Percentiles rank a stretch among this genome's conserved stretches.
These are phyloP conservation scores for Harrya chromipes DNA, from an alignment of 768 basidiomycete species.

Conservation along the genomic window DNA sequence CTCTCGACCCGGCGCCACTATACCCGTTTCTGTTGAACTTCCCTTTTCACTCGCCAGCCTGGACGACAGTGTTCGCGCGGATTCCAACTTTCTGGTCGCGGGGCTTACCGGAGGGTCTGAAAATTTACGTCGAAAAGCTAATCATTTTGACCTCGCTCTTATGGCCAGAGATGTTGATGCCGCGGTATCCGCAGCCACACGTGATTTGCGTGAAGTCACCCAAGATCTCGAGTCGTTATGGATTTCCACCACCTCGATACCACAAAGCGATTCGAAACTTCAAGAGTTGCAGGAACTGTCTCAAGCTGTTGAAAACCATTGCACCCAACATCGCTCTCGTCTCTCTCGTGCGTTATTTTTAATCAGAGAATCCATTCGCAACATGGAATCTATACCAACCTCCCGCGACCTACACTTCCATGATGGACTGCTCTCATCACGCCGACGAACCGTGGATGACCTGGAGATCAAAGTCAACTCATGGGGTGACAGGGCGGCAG, in stretches of 20 bases:
- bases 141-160: constrained; percentile 49
- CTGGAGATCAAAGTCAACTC: constrained; percentile 44
- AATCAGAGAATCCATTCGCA: constrained; percentile 51
- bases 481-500: constrained; percentile 42
- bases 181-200: constrained; percentile 35
- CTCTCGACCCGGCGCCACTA: too few species aligned
- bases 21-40: constrained; percentile 35
- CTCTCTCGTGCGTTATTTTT: constrained; percentile 49
- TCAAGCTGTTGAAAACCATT: constrained; percentile 35
- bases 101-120: constrained; percentile 55
- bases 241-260: constrained; percentile 29
- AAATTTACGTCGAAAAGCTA: constrained; percentile 43
- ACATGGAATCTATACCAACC: constrained; percentile 50
- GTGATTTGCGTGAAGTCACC: constrained; percentile 38
- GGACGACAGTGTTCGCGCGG: constrained; percentile 64
- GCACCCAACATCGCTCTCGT: constrained; percentile 33
- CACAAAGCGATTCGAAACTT: constrained; percentile 28
- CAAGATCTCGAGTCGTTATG: constrained; percentile 42
- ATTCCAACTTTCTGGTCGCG: constrained; percentile 68
- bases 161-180: constrained; percentile 54
- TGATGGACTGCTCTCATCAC: constrained; percentile 46
- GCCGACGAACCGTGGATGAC: constrained; percentile 50
- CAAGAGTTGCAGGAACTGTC: constrained; percentile 37
- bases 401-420: constrained; percentile 43
- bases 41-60: constrained; percentile 58